A percentile compares a stretch with the other conserved stretches of the same genome.
Evolutionary conservation across 805 yeast species (phyloP).

Genomic region (Wickerhamiella alocasiicola): DNA sequence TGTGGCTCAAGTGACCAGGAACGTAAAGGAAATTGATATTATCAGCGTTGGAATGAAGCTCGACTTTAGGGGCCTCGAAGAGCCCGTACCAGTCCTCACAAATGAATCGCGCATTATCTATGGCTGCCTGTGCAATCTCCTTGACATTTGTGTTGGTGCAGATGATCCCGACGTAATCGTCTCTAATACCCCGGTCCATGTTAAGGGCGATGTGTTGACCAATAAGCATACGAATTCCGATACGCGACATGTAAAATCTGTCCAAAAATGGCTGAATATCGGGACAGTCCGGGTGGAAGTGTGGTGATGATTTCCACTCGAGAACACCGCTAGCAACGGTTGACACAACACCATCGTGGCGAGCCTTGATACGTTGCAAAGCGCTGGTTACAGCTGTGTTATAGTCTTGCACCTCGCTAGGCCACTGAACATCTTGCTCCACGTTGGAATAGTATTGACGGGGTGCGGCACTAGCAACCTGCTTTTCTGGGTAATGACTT

Average conservation of each 20-base stretch:
- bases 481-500: constrained; percentile 14
- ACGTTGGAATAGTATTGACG: constrained; percentile 42
- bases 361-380: constrained; percentile 55
- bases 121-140: constrained; percentile 76
- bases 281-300: constrained; percentile 44
- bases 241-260: constrained; percentile 77
- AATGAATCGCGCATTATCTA: constrained; percentile 78
- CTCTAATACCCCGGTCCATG: constrained; percentile 44
- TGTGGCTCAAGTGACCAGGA: constrained; percentile 84
- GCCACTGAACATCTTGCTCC: constrained; percentile 48
- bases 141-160: constrained; percentile 74
- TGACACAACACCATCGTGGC: constrained; percentile 89
- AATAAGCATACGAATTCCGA: constrained; percentile 84
- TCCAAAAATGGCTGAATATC: constrained; percentile 74
- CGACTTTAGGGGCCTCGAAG: constrained; percentile 74
- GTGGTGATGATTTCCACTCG: constrained; percentile 60
- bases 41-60: constrained; percentile 62
- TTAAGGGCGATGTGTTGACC: constrained; percentile 88
- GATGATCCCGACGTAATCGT: constrained; percentile 77
- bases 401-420: constrained; percentile 59
- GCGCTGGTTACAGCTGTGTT: constrained; percentile 55
- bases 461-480: constrained; percentile 3
- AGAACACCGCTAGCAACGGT: constrained; percentile 87
- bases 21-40: constrained; percentile 71
- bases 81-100: constrained; percentile 86